phyloP scores from a whole-genome alignment of 495 filamentous ascomycete species.

The Neurospora sp. region DNA sequence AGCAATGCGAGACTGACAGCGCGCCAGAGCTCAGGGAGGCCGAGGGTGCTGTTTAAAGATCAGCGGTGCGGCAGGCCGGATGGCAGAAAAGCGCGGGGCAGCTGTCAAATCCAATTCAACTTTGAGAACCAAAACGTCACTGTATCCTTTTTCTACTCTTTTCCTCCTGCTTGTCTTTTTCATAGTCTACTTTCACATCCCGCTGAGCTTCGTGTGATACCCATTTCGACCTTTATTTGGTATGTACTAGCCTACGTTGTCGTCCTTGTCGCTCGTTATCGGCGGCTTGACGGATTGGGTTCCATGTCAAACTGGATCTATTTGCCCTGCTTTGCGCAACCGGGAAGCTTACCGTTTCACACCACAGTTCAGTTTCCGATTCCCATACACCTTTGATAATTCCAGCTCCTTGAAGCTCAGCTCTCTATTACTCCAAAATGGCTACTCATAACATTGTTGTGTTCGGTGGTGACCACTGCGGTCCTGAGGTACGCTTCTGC shows the following conservation, averaged over 20 bases:
- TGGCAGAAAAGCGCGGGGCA: slow-evolving; percentile 10
- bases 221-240: not conserved
- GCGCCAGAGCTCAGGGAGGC: slow-evolving; percentile 6
- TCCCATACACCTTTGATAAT: not conserved
- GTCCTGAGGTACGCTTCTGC: slow-evolving; percentile 66
- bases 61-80: not conserved
- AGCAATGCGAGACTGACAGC: not conserved
- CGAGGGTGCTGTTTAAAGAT: not conserved
- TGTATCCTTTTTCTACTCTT: not conserved
- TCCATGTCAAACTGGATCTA: not conserved
- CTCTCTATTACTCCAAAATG: slow-evolving; percentile 23
- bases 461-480: slow-evolving; percentile 85
- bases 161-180: not conserved
- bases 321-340: not conserved
- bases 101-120: not conserved
- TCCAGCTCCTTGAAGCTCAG: not conserved
- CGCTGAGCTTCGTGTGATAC: not conserved
- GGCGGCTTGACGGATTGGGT: not conserved
- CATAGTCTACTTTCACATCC: not conserved
- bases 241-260: not conserved
- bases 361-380: not conserved
- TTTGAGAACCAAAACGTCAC: not conserved
- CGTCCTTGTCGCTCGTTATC: not conserved
- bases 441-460: slow-evolving; percentile 51
- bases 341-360: not conserved